These are phyloP conservation scores for Sugiyamaella sp. DNA, from an alignment of 1,139 yeast species.

Conservation along the genomic window DNA sequence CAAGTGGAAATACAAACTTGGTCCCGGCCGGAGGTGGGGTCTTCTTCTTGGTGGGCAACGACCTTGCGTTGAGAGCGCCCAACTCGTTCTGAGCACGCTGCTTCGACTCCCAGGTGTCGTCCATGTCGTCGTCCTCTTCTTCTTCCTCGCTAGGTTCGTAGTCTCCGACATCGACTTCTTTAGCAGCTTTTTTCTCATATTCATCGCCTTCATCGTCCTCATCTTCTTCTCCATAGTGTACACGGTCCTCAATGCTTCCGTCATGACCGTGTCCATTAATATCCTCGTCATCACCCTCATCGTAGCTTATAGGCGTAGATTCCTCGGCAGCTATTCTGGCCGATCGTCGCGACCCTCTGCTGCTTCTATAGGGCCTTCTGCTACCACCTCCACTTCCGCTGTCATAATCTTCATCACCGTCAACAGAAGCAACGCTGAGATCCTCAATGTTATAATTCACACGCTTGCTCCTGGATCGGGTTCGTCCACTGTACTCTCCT, in stretches of 20 bases:
- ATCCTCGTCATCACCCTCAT: constrained; percentile 19
- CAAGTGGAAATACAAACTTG: constrained; percentile 13
- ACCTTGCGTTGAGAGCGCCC: background rate
- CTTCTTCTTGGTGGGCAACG: background rate
- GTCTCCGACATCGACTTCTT: constrained; percentile 19
- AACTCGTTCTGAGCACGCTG: background rate
- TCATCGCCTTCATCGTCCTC: constrained; percentile 5
- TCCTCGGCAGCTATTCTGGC: constrained; percentile 23
- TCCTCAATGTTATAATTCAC: constrained; percentile 41
- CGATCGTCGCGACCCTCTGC: constrained; percentile 20
- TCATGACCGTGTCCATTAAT: constrained; percentile 17
- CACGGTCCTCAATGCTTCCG: constrained; percentile 24
- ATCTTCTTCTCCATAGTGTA: constrained; percentile 16
- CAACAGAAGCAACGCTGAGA: constrained; percentile 21
- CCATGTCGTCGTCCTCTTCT: constrained; percentile 7
- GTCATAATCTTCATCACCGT: constrained; percentile 33
- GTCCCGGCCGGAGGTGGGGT: background rate
- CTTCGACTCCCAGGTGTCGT: constrained; percentile 3
- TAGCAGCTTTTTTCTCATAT: constrained; percentile 5
- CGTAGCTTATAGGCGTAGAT: constrained; percentile 12
- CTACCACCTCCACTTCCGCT: constrained; percentile 22
- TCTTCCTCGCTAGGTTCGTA: constrained; percentile 21
- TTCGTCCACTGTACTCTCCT: constrained; percentile 42
- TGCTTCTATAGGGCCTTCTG: constrained; percentile 2
- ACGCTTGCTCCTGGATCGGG: constrained; percentile 39